Evolutionary conservation across 2,329 filamentous ascomycete species (phyloP).

Genomic region (Dothistroma septosporum): DNA sequence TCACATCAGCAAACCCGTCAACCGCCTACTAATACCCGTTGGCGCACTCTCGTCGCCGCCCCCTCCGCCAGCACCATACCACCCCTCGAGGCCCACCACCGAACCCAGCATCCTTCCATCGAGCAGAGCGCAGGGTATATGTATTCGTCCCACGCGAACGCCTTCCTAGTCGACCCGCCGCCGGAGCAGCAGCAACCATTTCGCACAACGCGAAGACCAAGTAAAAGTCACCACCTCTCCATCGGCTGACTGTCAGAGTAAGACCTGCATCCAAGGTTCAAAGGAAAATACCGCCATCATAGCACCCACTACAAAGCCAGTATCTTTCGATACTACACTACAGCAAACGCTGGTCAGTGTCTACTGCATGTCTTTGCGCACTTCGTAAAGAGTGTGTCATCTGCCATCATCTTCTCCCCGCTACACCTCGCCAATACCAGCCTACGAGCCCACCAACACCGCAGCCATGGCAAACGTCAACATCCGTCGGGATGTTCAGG

Average conservation of each 20-base stretch:
- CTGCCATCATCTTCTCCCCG: constrained; percentile 3
- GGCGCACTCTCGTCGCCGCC: constrained; percentile 18
- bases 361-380: constrained; percentile 57
- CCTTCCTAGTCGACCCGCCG: constrained; percentile 90
- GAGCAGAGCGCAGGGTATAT: constrained; percentile 62
- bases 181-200: constrained; percentile 88
- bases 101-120: constrained; percentile 18
- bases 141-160: constrained; percentile 96
- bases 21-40: constrained; percentile 10
- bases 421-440: constrained; percentile 4
- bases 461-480: constrained; percentile 95
- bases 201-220: constrained; percentile 91
- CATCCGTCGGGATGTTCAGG: constrained; percentile 94
- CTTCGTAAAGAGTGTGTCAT: constrained; percentile 18
- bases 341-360: constrained; percentile 31
- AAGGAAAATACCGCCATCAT: constrained; percentile 12
- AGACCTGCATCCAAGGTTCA: constrained; percentile 12
- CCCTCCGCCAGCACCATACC: constrained; percentile 16
- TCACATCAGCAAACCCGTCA: constrained; percentile 7
- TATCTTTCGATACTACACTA: constrained; percentile 15
- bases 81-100: constrained; percentile 18
- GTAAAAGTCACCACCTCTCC: constrained; percentile 74
- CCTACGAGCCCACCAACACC: constrained; percentile 35
- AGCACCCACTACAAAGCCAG: constrained; percentile 17
- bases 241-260: constrained; percentile 66